Percentiles rank a stretch among this genome's conserved stretches.
These are phyloP conservation scores for Cystobasidium pallidum DNA, from an alignment of 1,284 basidiomycete genomes.

Conservation along the genomic window DNA sequence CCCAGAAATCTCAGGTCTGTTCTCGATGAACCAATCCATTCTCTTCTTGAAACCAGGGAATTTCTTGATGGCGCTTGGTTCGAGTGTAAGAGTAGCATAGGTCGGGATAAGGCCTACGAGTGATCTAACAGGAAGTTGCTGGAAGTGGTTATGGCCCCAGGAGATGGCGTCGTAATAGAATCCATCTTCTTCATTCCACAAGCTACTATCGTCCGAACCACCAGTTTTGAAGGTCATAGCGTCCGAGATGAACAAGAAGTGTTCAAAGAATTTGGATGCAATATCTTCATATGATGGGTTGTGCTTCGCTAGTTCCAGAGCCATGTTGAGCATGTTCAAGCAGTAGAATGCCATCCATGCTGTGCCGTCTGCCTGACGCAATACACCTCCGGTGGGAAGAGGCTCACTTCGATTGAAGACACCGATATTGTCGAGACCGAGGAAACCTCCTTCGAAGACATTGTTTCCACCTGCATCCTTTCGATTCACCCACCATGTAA, in stretches of 20 bases:
- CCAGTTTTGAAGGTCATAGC: conserved; percentile 91
- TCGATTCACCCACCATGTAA: conserved; percentile 99
- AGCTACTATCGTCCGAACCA: conserved; percentile 64
- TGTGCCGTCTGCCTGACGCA: conserved; percentile 96
- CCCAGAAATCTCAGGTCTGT: conserved; percentile 79
- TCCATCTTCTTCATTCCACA: conserved; percentile 95
- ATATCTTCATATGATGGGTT: conserved; percentile 98
- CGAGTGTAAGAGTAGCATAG: conserved; percentile 90
- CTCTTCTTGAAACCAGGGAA: conserved; percentile 98
- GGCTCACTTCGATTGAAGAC: conserved; percentile 97
- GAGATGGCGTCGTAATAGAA: conserved; percentile 87
- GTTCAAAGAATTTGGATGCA: conserved; percentile 97
- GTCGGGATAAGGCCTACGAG: conserved; percentile 94
- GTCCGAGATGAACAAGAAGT: conserved; percentile 75
- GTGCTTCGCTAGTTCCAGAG: conserved; percentile 95
- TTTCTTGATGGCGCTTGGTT: conserved; percentile 81
- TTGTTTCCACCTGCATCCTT: conserved; percentile 94
- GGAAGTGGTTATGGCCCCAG: conserved; percentile 57
- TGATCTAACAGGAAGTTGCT: conserved; percentile 88
- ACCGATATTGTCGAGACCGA: conserved; percentile 96
- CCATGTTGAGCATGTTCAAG: conserved; percentile 82
- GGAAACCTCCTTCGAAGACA: conserved; percentile 97
- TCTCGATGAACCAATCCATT: conserved; percentile 97
- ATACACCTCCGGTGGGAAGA: conserved; percentile 79
- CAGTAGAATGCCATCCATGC: conserved; percentile 93